phyloP scores from a whole-genome alignment of 257 asterid genomes.

The Nicotiana sylvestris region DNA sequence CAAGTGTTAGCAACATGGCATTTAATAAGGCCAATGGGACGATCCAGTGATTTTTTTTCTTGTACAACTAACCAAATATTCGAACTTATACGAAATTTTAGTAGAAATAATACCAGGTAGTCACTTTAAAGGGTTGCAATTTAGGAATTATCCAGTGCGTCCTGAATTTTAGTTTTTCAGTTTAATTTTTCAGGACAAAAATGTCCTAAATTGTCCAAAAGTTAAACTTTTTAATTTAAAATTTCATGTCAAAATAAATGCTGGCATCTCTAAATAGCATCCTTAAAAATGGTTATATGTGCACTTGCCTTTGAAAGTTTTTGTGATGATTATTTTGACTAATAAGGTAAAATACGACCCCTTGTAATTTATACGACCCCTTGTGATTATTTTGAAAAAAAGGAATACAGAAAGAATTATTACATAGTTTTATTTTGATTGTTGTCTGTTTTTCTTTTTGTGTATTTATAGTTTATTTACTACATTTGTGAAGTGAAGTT shows the following conservation, averaged over 20 bases:
- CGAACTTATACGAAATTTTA: neutral
- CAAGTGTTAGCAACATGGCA: neutral
- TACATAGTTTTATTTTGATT: neutral
- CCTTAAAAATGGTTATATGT: no score
- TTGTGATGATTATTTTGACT: neutral
- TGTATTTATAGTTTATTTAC: neutral
- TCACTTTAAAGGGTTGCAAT: no score
- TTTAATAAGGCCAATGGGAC: neutral
- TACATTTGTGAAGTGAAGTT: neutral
- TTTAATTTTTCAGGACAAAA: no score
- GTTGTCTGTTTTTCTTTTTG: neutral
- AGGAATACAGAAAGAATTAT: neutral
- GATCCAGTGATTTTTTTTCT: neutral
- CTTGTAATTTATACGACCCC: neutral
- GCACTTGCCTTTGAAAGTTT: no score
- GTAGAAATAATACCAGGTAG: no score
- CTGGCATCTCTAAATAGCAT: no score
- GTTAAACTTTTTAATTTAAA: no score
- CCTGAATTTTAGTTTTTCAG: no score
- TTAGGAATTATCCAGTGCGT: no score
- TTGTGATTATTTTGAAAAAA: neutral
- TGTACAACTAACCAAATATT: neutral
- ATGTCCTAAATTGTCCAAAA: no score
- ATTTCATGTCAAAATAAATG: no score
- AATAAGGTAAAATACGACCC: neutral